A percentile compares a stretch with the other conserved stretches of the same genome.
Conservation (phyloP, 1,284 basidiomycete species). For the Cryptococcus wingfieldii region DNA sequence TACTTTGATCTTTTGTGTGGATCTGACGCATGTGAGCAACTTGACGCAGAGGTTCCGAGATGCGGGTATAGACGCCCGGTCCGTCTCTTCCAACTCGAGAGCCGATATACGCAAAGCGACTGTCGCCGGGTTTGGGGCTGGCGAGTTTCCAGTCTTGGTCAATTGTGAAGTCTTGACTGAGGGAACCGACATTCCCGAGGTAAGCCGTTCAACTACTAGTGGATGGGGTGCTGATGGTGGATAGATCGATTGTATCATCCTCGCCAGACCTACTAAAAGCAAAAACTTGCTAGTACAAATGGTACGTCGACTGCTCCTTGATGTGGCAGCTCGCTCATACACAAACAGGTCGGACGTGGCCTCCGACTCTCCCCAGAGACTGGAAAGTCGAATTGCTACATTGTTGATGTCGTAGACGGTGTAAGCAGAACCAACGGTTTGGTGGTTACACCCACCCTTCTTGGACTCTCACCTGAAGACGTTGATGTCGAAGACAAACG, state of each 20-base stretch:
- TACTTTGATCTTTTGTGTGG: slow-evolving; percentile 86
- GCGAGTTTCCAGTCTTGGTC: slow-evolving; percentile 77
- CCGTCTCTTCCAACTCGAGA: slow-evolving; percentile 70
- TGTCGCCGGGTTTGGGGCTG: slow-evolving; percentile 64
- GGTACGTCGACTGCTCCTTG: slow-evolving; percentile 52
- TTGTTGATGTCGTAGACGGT: slow-evolving; percentile 89
- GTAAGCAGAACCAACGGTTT: slow-evolving; percentile 66
- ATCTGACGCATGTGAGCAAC: slow-evolving; percentile 73
- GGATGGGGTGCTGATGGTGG: background rate
- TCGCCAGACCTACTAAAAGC: slow-evolving; percentile 82
- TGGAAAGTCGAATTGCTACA: slow-evolving; percentile 77
- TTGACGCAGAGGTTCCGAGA: slow-evolving; percentile 69
- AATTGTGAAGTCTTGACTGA: slow-evolving; percentile 94
- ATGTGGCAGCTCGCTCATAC: background rate
- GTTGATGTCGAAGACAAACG: slow-evolving; percentile 49
- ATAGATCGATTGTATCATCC: slow-evolving; percentile 79
- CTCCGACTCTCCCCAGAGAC: slow-evolving; percentile 78
- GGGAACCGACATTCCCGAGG: slow-evolving; percentile 80
- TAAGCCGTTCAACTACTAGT: slow-evolving; percentile 12
- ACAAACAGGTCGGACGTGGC: slow-evolving; percentile 76
- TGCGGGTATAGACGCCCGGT: slow-evolving; percentile 81
- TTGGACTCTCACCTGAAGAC: slow-evolving; percentile 70
- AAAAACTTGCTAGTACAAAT: slow-evolving; percentile 89
- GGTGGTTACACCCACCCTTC: slow-evolving; percentile 75
- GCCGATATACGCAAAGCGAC: slow-evolving; percentile 61